Percentiles rank a stretch among this genome's conserved stretches.
Evolutionary conservation across 805 yeast species (phyloP).

Genomic region (Pichia rugopelliculosa): DNA sequence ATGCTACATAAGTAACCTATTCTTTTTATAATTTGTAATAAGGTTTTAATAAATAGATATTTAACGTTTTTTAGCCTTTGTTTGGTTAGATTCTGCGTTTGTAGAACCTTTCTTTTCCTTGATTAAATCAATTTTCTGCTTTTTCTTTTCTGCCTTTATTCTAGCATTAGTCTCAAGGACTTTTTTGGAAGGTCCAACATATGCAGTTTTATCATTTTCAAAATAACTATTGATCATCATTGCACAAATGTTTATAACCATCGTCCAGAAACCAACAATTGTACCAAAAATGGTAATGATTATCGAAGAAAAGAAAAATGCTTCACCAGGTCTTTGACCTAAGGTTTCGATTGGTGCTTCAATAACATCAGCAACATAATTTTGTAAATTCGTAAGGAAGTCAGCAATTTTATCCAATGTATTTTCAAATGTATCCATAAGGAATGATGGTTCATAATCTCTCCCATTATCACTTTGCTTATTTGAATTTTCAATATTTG

Average conservation of each 20-base stretch:
- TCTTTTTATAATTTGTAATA: too few relatives aligned
- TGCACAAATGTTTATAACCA: constrained; percentile 26
- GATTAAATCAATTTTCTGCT: constrained; percentile 12
- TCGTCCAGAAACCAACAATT: constrained; percentile 36
- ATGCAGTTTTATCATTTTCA: constrained; percentile 5
- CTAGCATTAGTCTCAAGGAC: not conserved
- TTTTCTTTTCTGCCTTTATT: not conserved
- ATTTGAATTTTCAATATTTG: constrained; percentile 38
- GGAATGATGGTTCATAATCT: constrained; percentile 13
- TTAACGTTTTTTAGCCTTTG: constrained; percentile 25
- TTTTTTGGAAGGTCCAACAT: constrained; percentile 1
- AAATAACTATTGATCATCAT: constrained; percentile 15
- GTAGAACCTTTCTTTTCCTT: constrained; percentile 15
- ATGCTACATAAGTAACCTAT: not conserved
- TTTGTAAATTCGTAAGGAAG: constrained; percentile 15
- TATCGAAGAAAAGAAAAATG: constrained; percentile 38
- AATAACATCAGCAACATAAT: constrained; percentile 32
- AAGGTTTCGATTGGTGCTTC: constrained; percentile 40
- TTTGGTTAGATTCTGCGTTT: constrained; percentile 22
- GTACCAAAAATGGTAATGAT: constrained; percentile 36
- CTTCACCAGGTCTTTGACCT: constrained; percentile 41
- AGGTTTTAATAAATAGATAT: not conserved
- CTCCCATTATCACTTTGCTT: constrained; percentile 24
- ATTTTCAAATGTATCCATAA: constrained; percentile 7
- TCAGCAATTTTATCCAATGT: constrained; percentile 10